phyloP scores from a whole-genome alignment of 2,329 filamentous ascomycete species.

The Paramyrothecium roridum region DNA sequence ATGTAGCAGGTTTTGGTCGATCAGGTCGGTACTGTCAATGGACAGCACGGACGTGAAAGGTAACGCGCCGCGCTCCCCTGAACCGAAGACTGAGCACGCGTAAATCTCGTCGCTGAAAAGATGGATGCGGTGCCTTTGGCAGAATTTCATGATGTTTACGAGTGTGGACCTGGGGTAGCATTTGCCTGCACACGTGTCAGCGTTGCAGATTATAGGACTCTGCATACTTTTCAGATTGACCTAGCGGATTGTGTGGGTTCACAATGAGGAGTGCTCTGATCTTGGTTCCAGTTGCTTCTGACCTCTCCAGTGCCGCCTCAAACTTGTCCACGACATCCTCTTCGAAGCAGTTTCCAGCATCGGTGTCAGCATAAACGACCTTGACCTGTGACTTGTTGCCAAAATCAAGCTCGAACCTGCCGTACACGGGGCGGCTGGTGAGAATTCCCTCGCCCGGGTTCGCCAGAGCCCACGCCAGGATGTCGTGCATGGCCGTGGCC shows the following conservation, averaged over 20 bases:
- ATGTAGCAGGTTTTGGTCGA: slow-evolving; percentile 46
- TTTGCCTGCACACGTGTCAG: slow-evolving; percentile 16
- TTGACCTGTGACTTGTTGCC: slow-evolving; percentile 35
- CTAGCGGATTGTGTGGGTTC: slow-evolving; percentile 52
- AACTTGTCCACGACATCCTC: slow-evolving; percentile 40
- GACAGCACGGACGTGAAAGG: slow-evolving; percentile 48
- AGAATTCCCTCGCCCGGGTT: slow-evolving; percentile 36
- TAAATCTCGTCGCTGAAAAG: slow-evolving; percentile 59
- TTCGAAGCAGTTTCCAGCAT: slow-evolving; percentile 40
- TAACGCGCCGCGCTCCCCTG: slow-evolving; percentile 18
- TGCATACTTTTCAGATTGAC: slow-evolving; percentile 15
- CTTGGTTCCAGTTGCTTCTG: slow-evolving; percentile 29
- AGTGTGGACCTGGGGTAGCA: slow-evolving; percentile 43
- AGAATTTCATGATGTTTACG: slow-evolving; percentile 43
- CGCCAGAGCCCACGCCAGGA: slow-evolving; percentile 34
- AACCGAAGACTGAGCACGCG: slow-evolving; percentile 45
- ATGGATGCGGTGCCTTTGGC: slow-evolving; percentile 46
- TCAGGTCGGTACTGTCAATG: slow-evolving; percentile 37
- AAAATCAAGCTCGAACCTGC: slow-evolving; percentile 47
- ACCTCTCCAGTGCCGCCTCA: slow-evolving; percentile 35
- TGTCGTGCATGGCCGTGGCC: slow-evolving; percentile 35
- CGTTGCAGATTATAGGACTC: neutral
- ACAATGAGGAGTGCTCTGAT: slow-evolving; percentile 48
- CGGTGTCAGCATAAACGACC: slow-evolving; percentile 41
- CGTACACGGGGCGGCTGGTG: slow-evolving; percentile 39